Conservation (phyloP, 192 early-diverging fungal genomes). For the Coemansia sp. region DNA sequence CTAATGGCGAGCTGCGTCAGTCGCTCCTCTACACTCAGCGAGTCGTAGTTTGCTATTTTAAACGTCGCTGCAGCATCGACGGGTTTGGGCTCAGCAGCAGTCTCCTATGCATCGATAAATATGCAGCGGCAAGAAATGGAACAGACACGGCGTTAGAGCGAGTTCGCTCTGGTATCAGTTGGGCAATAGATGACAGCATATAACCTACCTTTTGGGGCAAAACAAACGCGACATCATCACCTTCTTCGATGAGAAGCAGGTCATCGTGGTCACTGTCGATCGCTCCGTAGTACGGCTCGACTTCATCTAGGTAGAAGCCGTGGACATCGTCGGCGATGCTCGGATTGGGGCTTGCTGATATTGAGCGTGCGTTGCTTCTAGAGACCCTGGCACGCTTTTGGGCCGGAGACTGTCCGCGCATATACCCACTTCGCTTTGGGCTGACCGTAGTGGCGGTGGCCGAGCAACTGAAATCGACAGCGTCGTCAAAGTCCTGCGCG, state of each 20-base stretch:
- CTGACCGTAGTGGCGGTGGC: background rate
- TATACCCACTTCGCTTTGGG: conserved; percentile 14
- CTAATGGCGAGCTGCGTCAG: conserved; percentile 33
- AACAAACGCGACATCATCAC: background rate
- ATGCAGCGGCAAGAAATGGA: background rate
- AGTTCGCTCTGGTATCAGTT: background rate
- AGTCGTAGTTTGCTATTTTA: background rate
- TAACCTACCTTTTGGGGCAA: conserved; percentile 7
- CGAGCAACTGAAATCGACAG: background rate
- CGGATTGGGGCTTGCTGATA: background rate
- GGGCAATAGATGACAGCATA: background rate
- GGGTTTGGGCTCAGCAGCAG: background rate
- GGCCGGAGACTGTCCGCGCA: background rate
- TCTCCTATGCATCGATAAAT: background rate
- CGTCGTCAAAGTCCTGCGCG: conserved; percentile 20
- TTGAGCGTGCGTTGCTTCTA: background rate
- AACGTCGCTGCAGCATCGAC: background rate
- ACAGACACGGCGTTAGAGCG: background rate
- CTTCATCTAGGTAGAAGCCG: background rate
- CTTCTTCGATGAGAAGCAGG: conserved; percentile 6
- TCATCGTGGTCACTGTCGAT: conserved; percentile 9
- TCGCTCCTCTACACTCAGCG: conserved; percentile 9
- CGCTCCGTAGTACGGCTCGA: background rate
- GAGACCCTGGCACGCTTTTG: conserved; percentile 11
- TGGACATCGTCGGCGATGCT: background rate